These are phyloP conservation scores for Apophysomyces elegans DNA, from an alignment of 371 early-diverging fungal species.

Conservation along the genomic window DNA sequence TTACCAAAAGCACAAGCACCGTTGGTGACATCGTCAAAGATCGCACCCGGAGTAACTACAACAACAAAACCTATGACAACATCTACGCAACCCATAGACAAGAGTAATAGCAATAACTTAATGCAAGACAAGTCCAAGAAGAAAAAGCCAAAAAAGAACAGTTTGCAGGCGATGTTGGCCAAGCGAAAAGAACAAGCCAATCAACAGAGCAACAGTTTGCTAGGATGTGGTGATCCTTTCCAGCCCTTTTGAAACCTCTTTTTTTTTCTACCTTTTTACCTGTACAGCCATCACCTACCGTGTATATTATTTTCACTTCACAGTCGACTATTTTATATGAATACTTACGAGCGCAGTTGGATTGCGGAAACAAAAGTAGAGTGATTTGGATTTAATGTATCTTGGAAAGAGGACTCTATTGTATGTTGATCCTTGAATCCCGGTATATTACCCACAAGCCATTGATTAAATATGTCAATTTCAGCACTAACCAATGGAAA, in stretches of 20 bases:
- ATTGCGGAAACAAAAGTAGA: no score
- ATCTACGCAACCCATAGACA: constrained; percentile 10
- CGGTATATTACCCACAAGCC: no score
- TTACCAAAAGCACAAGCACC: not conserved
- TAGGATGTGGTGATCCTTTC: constrained; percentile 41
- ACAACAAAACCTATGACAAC: not conserved
- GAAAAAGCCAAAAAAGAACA: constrained; percentile 49
- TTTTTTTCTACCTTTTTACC: not conserved
- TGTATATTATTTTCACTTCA: no score
- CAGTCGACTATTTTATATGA: no score
- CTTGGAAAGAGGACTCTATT: no score
- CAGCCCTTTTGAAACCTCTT: constrained; percentile 30
- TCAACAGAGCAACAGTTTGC: not conserved
- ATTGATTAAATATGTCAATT: no score
- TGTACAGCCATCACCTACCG: no score
- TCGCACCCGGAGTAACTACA: not conserved
- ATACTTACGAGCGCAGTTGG: no score
- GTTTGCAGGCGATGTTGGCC: constrained; percentile 38
- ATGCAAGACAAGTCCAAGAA: constrained; percentile 20
- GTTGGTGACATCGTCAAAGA: constrained; percentile 6
- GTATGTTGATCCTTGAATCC: no score
- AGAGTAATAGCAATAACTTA: not conserved
- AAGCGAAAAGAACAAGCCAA: constrained; percentile 30
- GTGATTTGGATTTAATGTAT: no score
- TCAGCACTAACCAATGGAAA: no score